Conservation (phyloP, 2,329 filamentous ascomycete species). For the Aspergillus sp. region DNA sequence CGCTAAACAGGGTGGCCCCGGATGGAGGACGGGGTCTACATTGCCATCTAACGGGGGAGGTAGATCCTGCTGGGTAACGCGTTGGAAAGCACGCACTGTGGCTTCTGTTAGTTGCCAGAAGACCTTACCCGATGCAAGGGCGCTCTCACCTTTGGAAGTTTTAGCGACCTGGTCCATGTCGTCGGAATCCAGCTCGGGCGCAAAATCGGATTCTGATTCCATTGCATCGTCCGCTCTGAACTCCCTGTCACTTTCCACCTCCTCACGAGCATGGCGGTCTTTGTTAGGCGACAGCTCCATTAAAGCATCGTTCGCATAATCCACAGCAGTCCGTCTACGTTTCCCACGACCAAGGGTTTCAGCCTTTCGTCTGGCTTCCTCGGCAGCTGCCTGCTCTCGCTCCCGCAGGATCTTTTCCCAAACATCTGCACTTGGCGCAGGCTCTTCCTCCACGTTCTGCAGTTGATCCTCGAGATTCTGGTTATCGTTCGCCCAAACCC, state of each 20-base stretch:
- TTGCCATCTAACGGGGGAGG: conserved; percentile 23
- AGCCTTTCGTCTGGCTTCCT: conserved; percentile 66
- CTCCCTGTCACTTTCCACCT: conserved; percentile 34
- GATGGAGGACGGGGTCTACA: conserved; percentile 8
- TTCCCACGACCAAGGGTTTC: conserved; percentile 85
- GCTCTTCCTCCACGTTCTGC: conserved; percentile 51
- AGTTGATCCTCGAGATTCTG: conserved; percentile 66
- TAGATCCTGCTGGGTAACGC: conserved; percentile 27
- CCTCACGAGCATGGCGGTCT: conserved; percentile 14
- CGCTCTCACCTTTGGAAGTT: conserved; percentile 24
- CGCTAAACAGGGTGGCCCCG: conserved; percentile 49
- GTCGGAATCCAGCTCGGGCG: conserved; percentile 23
- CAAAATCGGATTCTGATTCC: conserved; percentile 29
- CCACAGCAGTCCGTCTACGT: conserved; percentile 63
- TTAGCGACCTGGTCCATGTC: conserved; percentile 27
- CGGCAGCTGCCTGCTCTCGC: conserved; percentile 75
- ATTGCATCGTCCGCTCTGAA: conserved; percentile 32
- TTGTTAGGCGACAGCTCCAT: conserved; percentile 27
- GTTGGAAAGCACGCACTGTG: conserved; percentile 42
- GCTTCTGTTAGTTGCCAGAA: conserved; percentile 12
- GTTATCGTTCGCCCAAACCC: conserved; percentile 87
- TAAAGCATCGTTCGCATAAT: conserved; percentile 25
- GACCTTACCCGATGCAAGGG: not conserved
- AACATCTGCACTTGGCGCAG: conserved; percentile 65
- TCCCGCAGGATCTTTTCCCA: conserved; percentile 91